Conservation (phyloP, 2,329 filamentous ascomycete species). For the Venturia nashicola region DNA sequence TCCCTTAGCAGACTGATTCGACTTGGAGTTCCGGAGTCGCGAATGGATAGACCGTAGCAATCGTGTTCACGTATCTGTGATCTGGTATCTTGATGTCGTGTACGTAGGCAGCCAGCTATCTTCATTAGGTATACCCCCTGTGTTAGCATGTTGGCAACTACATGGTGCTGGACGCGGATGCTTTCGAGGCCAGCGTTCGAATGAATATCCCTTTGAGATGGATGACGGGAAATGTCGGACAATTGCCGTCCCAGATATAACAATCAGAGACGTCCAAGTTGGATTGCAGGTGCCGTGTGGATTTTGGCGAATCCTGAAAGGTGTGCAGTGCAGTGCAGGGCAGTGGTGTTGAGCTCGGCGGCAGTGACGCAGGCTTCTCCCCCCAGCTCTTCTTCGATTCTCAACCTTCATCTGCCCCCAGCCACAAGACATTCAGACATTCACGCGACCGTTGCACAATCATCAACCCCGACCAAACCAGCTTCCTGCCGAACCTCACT, state of each 20-base stretch:
- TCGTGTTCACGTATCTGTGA: too few species aligned
- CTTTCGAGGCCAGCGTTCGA: background rate
- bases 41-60: too few species aligned
- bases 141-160: too few species aligned
- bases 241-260: background rate
- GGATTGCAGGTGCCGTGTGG: background rate
- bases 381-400: background rate
- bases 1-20: too few species aligned
- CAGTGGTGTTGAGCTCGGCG: background rate
- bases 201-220: background rate
- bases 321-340: too few species aligned
- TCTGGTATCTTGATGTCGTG: background rate
- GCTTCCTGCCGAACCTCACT: background rate
- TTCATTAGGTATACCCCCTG: too few species aligned
- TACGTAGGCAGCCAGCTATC: background rate
- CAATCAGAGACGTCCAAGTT: background rate
- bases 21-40: too few species aligned
- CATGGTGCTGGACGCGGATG: too few species aligned
- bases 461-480: background rate
- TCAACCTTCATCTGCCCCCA: background rate
- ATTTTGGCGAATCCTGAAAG: background rate
- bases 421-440: background rate
- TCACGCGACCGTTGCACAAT: slow-evolving; percentile 1
- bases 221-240: background rate
- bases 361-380: background rate